These are phyloP conservation scores for Boletellus emodensis DNA, from an alignment of 768 basidiomycete species.

Conservation along the genomic window DNA sequence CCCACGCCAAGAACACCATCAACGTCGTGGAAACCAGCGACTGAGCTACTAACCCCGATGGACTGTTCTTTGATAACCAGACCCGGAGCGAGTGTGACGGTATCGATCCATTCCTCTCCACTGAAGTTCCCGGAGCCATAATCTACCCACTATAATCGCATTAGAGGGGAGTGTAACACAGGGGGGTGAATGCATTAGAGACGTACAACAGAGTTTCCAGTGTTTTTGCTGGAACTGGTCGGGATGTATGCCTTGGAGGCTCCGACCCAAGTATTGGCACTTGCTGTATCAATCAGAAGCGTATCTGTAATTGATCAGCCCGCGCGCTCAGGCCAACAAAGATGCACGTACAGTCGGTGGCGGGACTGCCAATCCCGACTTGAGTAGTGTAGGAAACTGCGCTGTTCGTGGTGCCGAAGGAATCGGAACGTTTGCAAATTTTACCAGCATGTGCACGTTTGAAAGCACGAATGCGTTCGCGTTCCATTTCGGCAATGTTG, in stretches of 20 bases:
- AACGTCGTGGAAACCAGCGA: constrained; percentile 28
- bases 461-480: not conserved
- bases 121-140: constrained; percentile 4
- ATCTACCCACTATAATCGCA: not conserved
- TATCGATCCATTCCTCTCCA: constrained; percentile 4
- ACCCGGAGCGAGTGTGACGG: not conserved
- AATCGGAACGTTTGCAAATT: not conserved
- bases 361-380: constrained; percentile 20
- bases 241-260: constrained; percentile 6
- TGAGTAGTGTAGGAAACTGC: constrained; percentile 27
- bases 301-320: constrained; percentile 13
- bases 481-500: not conserved
- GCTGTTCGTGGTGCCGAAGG: constrained; percentile 10
- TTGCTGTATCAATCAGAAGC: constrained; percentile 26
- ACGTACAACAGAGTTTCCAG: constrained; percentile 6
- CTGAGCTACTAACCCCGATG: constrained; percentile 28
- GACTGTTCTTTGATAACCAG: constrained; percentile 21
- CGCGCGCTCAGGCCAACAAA: not conserved
- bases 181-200: not conserved
- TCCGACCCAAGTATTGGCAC: constrained; percentile 29
- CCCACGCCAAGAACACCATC: constrained; percentile 39
- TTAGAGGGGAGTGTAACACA: not conserved
- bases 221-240: constrained; percentile 10
- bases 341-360: constrained; percentile 23
- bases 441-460: not conserved